Evolutionary conservation across 257 asterid species (phyloP).

Genomic region (Solanum neorickii): DNA sequence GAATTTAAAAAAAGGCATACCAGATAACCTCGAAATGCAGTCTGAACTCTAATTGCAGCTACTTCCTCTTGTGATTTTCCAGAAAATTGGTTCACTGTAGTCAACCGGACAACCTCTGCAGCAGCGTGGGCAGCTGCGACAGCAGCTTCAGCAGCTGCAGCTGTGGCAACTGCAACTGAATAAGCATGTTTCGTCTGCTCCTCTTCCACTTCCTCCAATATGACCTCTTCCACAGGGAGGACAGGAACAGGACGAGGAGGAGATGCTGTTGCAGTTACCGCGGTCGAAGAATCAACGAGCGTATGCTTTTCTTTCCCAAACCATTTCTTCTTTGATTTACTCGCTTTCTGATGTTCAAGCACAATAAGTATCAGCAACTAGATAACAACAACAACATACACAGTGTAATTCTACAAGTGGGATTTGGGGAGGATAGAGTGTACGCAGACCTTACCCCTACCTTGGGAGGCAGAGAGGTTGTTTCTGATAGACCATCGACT

Average conservation of each 20-base stretch:
- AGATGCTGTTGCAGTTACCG: slow-evolving; percentile 31
- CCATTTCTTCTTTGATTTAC: slow-evolving; percentile 21
- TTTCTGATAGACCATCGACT: background rate
- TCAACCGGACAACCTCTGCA: slow-evolving; percentile 48
- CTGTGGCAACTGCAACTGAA: slow-evolving; percentile 58
- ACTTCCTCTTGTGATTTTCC: slow-evolving; percentile 73
- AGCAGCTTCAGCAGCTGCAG: slow-evolving; percentile 70
- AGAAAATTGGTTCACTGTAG: slow-evolving; percentile 26
- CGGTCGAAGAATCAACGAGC: slow-evolving; percentile 19
- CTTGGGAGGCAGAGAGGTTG: background rate
- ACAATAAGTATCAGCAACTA: background rate
- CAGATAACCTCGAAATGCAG: slow-evolving; percentile 85
- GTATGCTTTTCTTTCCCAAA: slow-evolving; percentile 39
- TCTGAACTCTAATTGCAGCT: slow-evolving; percentile 77
- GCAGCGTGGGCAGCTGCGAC: slow-evolving; percentile 71
- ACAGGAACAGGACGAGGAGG: slow-evolving; percentile 27
- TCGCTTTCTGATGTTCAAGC: slow-evolving; percentile 31
- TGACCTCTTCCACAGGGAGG: slow-evolving; percentile 48
- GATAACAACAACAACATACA: background rate
- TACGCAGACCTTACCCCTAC: background rate
- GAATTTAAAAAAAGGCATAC: slow-evolving; percentile 16
- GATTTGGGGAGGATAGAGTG: background rate
- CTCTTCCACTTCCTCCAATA: slow-evolving; percentile 38
- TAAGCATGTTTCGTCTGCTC: slow-evolving; percentile 60
- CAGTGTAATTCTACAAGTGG: background rate